Conservation (phyloP, 2,329 filamentous ascomycete species). For the Microsporum audouinii region DNA sequence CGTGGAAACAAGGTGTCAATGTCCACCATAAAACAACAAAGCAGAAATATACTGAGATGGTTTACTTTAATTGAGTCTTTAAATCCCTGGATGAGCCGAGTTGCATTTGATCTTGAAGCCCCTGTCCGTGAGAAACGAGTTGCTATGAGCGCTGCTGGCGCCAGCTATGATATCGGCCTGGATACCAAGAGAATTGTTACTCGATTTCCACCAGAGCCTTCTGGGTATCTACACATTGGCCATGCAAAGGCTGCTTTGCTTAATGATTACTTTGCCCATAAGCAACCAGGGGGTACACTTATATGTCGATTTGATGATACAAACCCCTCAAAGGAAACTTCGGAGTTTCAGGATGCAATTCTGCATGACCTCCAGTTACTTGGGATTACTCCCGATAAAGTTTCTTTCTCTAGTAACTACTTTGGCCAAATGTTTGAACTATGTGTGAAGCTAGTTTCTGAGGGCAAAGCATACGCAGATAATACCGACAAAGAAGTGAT, state of each 20-base stretch:
- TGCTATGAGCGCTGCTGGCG: slow-evolving; percentile 62
- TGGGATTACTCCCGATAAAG: slow-evolving; percentile 68
- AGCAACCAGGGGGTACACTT: slow-evolving; percentile 49
- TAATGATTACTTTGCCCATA: slow-evolving; percentile 25
- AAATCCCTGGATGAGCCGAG: slow-evolving; percentile 62
- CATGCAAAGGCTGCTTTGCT: slow-evolving; percentile 25
- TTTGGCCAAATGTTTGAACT: slow-evolving; percentile 76
- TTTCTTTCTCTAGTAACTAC: slow-evolving; percentile 80
- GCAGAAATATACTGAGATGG: slow-evolving; percentile 73
- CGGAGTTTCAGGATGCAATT: slow-evolving; percentile 82
- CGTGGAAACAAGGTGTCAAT: slow-evolving; percentile 75
- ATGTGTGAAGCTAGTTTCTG: slow-evolving; percentile 64
- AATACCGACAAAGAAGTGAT: slow-evolving; percentile 75
- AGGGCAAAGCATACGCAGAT: slow-evolving; percentile 74
- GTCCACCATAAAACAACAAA: slow-evolving; percentile 63
- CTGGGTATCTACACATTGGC: slow-evolving; percentile 29
- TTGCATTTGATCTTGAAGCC: slow-evolving; percentile 58
- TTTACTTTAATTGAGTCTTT: slow-evolving; percentile 73
- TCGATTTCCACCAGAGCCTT: slow-evolving; percentile 87
- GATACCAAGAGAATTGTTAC: slow-evolving; percentile 83
- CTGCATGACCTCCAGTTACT: slow-evolving; percentile 74
- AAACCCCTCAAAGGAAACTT: slow-evolving; percentile 85
- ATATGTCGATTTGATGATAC: slow-evolving; percentile 84
- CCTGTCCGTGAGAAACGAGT: slow-evolving; percentile 58
- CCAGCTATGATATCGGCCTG: slow-evolving; percentile 78